Conservation (phyloP, 148 eudicot species). For the Tetragonia tetragonoides region DNA sequence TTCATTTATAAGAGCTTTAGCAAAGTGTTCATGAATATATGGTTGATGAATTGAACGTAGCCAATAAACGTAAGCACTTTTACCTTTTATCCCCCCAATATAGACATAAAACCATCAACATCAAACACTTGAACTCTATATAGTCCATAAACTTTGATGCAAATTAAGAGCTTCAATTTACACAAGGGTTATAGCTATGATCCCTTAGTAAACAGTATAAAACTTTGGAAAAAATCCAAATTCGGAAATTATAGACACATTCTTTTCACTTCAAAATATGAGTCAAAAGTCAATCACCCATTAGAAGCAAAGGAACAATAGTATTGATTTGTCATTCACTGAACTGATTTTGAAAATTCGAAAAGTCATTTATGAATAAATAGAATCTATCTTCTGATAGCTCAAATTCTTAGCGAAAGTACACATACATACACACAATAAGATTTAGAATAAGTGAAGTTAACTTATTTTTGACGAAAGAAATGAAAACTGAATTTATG, state of each 20-base stretch:
- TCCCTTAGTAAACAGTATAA: not conserved
- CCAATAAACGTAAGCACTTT: too few species aligned
- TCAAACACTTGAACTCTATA: too few species aligned
- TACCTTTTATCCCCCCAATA: too few species aligned
- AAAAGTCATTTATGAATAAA: slow-evolving; percentile 9
- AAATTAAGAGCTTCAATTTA: not conserved
- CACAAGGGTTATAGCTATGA: not conserved
- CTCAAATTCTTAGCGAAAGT: not conserved
- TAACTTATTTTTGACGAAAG: slow-evolving; percentile 20
- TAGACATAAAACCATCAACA: too few species aligned
- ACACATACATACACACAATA: not conserved
- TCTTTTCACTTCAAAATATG: not conserved
- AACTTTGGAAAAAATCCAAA: too few species aligned
- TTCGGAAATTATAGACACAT: not conserved
- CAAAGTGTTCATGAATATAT: too few species aligned
- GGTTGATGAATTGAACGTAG: too few species aligned
- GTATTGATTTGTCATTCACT: slow-evolving; percentile 23
- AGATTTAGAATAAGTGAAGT: not conserved
- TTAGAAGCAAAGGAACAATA: not conserved
- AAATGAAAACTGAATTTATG: slow-evolving; percentile 3
- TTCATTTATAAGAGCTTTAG: too few species aligned
- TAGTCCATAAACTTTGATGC: too few species aligned
- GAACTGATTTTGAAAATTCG: slow-evolving; percentile 14
- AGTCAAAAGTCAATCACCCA: slow-evolving; percentile 10
- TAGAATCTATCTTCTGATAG: not conserved